Evolutionary conservation across 306 rosid species (phyloP), one percentile per base, ranked within the genome.

Genomic region (Gynostemma pentaphyllum): DNA sequence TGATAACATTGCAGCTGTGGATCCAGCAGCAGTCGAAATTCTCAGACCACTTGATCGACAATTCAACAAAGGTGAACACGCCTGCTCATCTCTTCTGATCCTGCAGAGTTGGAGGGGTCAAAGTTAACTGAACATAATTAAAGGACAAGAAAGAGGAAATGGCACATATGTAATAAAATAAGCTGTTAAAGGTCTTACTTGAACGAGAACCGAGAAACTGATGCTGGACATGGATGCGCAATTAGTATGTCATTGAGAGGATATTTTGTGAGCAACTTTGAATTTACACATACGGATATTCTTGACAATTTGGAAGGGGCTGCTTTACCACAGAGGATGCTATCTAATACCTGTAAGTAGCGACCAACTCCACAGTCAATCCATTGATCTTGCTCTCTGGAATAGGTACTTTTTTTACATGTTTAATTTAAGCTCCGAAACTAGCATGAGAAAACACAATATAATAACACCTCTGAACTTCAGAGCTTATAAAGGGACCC

Each of bases 1-100:
- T 24, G 96, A 86, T 37, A 41, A 90, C 98, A 92, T 88, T 34
- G 98, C 96, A 63, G 96, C 96, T 0, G 98, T 86, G 73, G 98
- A 84, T 72, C 98, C 96, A 1, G 95, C 88, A 45, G 88, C 94
- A 5, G 98, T 76, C 24, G 96, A 92, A 69, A 92, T 83, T 76
- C 96, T 79, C 18, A 88, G 78, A 64, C 98, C 96, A 52, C 98
- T 92, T 69, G 98, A 92, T 60, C 96, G 87, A 68, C 83, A 74
- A 75, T 79, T 78, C 68, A 82, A 80, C 36, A 70, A 68, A 9
- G 77, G 87, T 12, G 75, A 76, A 74, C 51, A 55, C 23, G 79
- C 73, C 52, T 73, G 84, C 52, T 70, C 78, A 23, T 74, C 76
- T 45, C 73, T 75, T 71, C 42, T 77, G 40, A 86, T 78, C 80